Percentiles rank a stretch among this genome's conserved stretches.
phyloP scores from a whole-genome alignment of 2,329 filamentous ascomycete species.

The Alternaria alternata region DNA sequence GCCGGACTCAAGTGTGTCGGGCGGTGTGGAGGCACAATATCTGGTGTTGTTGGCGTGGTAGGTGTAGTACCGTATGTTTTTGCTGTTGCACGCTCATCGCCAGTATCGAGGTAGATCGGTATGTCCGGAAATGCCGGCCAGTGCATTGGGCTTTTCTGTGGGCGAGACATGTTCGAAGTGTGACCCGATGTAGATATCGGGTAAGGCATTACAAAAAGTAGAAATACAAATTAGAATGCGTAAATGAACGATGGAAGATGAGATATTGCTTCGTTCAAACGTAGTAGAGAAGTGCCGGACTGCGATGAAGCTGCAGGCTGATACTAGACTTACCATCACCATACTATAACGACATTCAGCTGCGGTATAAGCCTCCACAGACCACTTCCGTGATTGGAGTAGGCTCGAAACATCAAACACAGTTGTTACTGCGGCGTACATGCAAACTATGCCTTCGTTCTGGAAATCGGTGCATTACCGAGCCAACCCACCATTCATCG shows the following conservation, averaged over 20 bases:
- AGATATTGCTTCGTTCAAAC: not conserved
- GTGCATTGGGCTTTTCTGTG: slow-evolving; percentile 16
- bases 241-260: not conserved
- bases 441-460: slow-evolving; percentile 33
- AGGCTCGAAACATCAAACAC: slow-evolving; percentile 34
- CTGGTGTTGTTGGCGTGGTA: slow-evolving; percentile 32
- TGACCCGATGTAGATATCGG: slow-evolving; percentile 18
- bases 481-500: slow-evolving; percentile 35
- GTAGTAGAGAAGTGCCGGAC: slow-evolving; percentile 8
- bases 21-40: not conserved
- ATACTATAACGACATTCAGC: slow-evolving; percentile 28
- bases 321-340: slow-evolving; percentile 19
- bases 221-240: not conserved
- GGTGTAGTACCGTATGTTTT: slow-evolving; percentile 34
- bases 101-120: slow-evolving; percentile 36
- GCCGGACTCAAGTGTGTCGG: slow-evolving; percentile 1
- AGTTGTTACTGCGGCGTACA: slow-evolving; percentile 32
- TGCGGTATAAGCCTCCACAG: slow-evolving; percentile 22
- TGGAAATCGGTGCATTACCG: slow-evolving; percentile 31
- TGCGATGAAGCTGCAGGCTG: slow-evolving; percentile 16
- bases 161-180: slow-evolving; percentile 10
- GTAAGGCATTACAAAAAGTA: slow-evolving; percentile 28
- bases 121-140: slow-evolving; percentile 36
- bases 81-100: slow-evolving; percentile 16
- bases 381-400: slow-evolving; percentile 22